Evolutionary conservation across 306 rosid genomes (phyloP), one percentile per base, ranked within the genome.

Genomic region (Glycine latifolia): DNA sequence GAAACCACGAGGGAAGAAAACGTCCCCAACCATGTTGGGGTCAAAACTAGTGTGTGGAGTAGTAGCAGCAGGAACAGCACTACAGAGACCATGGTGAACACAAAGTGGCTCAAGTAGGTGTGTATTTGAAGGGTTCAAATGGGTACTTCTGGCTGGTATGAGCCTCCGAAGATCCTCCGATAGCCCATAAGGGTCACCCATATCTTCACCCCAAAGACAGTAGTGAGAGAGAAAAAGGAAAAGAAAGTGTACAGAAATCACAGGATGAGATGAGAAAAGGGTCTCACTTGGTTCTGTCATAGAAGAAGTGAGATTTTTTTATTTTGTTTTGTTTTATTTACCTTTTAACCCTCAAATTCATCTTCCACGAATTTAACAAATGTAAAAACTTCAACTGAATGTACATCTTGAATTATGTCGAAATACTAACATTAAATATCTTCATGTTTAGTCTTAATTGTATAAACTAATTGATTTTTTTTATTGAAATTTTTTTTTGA

Each of bases 121-220:
- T 39, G 49, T 14, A 77, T 53, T 74, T 79, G 76, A 37, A 50
- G 62, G 50, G 53, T n/a, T 67, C 13, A 83, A 81, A 44, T 80
- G 86, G 66, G 77, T 79, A 26, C 31, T 26, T 86, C 78, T 82
- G 16, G 87, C 58, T 69, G 88, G 74, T 67, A 87, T 79, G 9
- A 90, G 77, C 0, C 87, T 90, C 81, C 89, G 88, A 86, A 92
- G 89, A 89, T 92, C 94, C 77, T 92, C 94, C 54, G 88, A 88
- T 5, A 86, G 39, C 33, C 82, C 85, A 63, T 78, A 87, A 12
- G 85, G 91, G 67, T 89, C 88, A 55, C 68, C 61, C 85, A 79
- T 26, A 26, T 65, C 6, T 72, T 69, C 41, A 16, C 12, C 5
- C 6, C 49, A 49, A 50, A 53, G 77, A 54, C 12, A 33, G 44